A percentile compares a stretch with the other conserved stretches of the same genome.
These are phyloP conservation scores for Tetrahymena elliotti DNA, from an alignment of 73 alveolate genomes.

Conservation along the genomic window DNA sequence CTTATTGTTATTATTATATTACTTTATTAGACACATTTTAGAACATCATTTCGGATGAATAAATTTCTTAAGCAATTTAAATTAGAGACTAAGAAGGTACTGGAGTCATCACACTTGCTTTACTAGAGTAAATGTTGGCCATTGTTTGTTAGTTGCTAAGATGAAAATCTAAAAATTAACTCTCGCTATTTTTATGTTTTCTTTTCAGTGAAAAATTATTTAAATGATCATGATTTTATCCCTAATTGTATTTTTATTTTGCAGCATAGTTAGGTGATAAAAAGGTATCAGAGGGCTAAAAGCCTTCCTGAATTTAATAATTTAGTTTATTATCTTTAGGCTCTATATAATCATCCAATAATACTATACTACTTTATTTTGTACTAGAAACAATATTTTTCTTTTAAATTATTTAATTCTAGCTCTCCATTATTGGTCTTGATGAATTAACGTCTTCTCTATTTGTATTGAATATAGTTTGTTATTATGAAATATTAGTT, in stretches of 20 bases:
- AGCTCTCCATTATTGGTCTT: not conserved
- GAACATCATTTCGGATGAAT: not conserved
- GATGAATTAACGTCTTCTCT: not conserved
- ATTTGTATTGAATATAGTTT: not conserved
- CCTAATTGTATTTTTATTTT: not conserved
- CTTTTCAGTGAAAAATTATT: too few species aligned
- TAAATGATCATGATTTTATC: not conserved
- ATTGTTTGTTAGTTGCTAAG: not conserved
- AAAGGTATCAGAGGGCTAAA: not conserved
- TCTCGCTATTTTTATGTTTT: not conserved
- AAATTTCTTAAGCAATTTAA: not conserved
- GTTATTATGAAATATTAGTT: too few species aligned
- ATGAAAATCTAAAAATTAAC: not conserved
- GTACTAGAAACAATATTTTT: not conserved
- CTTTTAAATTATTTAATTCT: too few species aligned
- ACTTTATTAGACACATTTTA: not conserved
- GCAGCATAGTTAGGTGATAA: not conserved
- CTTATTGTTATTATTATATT: too few species aligned
- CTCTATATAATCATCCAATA: not conserved
- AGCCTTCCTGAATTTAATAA: not conserved
- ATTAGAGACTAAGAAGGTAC: not conserved
- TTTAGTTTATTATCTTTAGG: not conserved
- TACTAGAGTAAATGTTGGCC: not conserved
- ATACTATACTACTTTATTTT: not conserved
- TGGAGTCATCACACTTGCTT: not conserved